These are phyloP conservation scores for Cymbomonas tetramitiformis DNA, from an alignment of 139 green algal genomes.

Conservation along the genomic window DNA sequence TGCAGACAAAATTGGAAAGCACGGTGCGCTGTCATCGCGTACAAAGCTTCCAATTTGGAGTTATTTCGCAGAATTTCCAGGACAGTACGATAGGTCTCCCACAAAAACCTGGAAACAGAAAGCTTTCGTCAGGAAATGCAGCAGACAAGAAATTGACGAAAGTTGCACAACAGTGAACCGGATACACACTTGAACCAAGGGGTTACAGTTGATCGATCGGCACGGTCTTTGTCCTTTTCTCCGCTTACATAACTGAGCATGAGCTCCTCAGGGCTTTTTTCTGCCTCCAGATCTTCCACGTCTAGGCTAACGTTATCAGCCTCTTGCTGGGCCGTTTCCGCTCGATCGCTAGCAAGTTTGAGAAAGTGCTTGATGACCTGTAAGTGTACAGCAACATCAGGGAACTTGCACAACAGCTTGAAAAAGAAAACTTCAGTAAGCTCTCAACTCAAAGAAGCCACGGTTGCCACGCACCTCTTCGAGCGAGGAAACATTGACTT, in stretches of 20 bases:
- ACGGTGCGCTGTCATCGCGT: slow-evolving; percentile 65
- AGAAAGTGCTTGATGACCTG: slow-evolving; percentile 97
- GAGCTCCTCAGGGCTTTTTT: slow-evolving; percentile 86
- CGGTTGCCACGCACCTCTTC: too few relatives aligned
- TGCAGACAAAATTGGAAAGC: slow-evolving; percentile 81
- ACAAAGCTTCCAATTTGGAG: slow-evolving; percentile 85
- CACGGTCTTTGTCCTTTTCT: slow-evolving; percentile 86
- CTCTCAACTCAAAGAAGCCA: too few relatives aligned
- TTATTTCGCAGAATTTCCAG: slow-evolving; percentile 97
- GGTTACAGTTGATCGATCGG: slow-evolving; percentile 87
- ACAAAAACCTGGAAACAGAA: too few relatives aligned
- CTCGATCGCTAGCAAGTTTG: slow-evolving; percentile 68
- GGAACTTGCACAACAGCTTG: too few relatives aligned
- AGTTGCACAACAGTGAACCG: too few relatives aligned
- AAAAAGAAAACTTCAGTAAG: too few relatives aligned
- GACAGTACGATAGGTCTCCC: slow-evolving; percentile 87
- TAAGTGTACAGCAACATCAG: too few relatives aligned
- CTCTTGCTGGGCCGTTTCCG: slow-evolving; percentile 58
- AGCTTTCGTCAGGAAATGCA: too few relatives aligned
- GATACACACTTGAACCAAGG: slow-evolving; percentile 99
- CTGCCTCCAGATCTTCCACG: slow-evolving; percentile 86
- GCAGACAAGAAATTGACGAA: too few relatives aligned
- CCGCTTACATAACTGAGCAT: slow-evolving; percentile 84
- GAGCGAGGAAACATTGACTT: slow-evolving; percentile 82
- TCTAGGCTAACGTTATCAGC: slow-evolving; percentile 41